These are phyloP conservation scores for Tetrapisispora namnaoensis DNA, from an alignment of 805 yeast species.

Conservation along the genomic window DNA sequence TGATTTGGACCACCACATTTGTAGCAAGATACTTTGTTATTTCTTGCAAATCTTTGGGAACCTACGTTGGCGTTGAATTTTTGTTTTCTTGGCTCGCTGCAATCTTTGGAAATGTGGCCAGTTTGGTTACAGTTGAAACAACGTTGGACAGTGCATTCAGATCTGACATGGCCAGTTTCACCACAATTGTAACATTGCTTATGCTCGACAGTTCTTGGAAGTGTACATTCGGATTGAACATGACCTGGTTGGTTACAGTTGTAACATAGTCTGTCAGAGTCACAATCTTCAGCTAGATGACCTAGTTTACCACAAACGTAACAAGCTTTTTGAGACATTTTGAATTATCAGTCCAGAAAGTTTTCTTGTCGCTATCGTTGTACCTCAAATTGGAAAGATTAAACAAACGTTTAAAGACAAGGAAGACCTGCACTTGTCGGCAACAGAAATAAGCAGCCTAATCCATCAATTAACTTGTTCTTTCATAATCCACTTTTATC, in stretches of 20 bases:
- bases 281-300: slow-evolving; percentile 85
- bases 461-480: too few relatives aligned
- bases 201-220: slow-evolving; percentile 73
- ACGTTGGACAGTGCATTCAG: slow-evolving; percentile 68
- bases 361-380: neutral
- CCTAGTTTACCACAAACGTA: slow-evolving; percentile 90
- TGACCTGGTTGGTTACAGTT: slow-evolving; percentile 88
- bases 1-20: slow-evolving; percentile 92
- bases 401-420: too few relatives aligned
- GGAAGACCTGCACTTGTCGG: too few relatives aligned
- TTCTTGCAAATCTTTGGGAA: neutral
- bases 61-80: neutral
- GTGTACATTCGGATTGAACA: slow-evolving; percentile 80
- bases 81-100: slow-evolving; percentile 40
- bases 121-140: slow-evolving; percentile 72
- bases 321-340: slow-evolving; percentile 61
- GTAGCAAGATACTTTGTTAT: slow-evolving; percentile 48
- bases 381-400: neutral
- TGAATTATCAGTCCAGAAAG: neutral
- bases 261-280: slow-evolving; percentile 81
- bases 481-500: neutral
- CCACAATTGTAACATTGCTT: slow-evolving; percentile 94
- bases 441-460: too few relatives aligned
- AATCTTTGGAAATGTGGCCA: slow-evolving; percentile 78
- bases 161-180: slow-evolving; percentile 78